Conservation (phyloP, 805 yeast species). For the Monosporozyma siamensis region DNA sequence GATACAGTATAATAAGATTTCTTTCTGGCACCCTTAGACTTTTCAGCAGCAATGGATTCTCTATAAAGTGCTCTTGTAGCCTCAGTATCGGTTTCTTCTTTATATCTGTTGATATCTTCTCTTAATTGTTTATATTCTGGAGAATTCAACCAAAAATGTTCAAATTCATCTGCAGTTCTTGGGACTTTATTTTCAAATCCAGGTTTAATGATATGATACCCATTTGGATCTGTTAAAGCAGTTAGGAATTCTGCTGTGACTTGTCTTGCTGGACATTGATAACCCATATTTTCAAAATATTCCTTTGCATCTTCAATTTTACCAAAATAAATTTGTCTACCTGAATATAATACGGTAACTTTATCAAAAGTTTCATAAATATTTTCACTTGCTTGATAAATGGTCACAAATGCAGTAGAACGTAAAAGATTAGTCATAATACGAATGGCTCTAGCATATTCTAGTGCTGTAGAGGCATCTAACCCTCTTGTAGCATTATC, state of each 20-base stretch:
- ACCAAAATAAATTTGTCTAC: slow-evolving; percentile 51
- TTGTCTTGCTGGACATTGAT: slow-evolving; percentile 46
- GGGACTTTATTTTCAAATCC: slow-evolving; percentile 47
- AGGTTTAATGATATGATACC: slow-evolving; percentile 28
- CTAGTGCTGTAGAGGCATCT: slow-evolving; percentile 60
- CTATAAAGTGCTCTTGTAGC: slow-evolving; percentile 30
- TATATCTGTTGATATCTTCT: slow-evolving; percentile 35
- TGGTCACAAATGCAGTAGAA: slow-evolving; percentile 48
- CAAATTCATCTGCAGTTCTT: slow-evolving; percentile 49
- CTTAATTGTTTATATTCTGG: slow-evolving; percentile 32
- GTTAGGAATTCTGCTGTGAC: slow-evolving; percentile 55
- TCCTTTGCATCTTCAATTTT: slow-evolving; percentile 38
- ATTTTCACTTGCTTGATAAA: slow-evolving; percentile 50
- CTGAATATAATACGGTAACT: slow-evolving; percentile 42
- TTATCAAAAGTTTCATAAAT: slow-evolving; percentile 47
- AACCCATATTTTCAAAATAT: slow-evolving; percentile 51
- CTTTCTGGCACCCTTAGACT: slow-evolving; percentile 17
- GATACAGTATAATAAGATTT: slow-evolving; percentile 23
- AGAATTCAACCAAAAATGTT: slow-evolving; percentile 36
- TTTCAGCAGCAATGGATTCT: slow-evolving; percentile 24
- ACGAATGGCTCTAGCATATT: slow-evolving; percentile 52
- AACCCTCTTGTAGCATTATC: slow-evolving; percentile 60
- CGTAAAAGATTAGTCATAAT: slow-evolving; percentile 41
- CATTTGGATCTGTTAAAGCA: slow-evolving; percentile 50
- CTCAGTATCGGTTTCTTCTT: slow-evolving; percentile 22